These are phyloP conservation scores for Przewalskia tangutica DNA, from an alignment of 257 asterid genomes.

Conservation along the genomic window DNA sequence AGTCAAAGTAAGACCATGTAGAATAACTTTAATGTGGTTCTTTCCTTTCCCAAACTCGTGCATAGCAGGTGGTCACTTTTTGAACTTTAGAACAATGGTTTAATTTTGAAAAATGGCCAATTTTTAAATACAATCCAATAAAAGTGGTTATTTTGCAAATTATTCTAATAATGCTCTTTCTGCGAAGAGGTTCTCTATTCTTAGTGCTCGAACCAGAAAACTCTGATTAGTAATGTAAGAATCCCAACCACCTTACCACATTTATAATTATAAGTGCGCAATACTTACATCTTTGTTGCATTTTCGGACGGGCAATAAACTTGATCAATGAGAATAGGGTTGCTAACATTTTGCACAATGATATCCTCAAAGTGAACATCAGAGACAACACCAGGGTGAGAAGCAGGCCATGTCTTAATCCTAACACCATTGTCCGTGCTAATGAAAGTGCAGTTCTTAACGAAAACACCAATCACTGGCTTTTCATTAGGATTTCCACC, in stretches of 20 bases:
- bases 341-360: no score
- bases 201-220: not conserved
- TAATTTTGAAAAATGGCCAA: not conserved
- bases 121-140: not conserved
- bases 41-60: no score
- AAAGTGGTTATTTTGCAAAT: not conserved
- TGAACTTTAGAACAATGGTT: not conserved
- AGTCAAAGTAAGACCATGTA: not conserved
- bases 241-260: not conserved
- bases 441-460: no score
- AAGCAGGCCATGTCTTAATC: no score
- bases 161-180: not conserved
- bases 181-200: not conserved
- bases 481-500: no score
- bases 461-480: no score
- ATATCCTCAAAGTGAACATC: no score
- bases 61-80: not conserved
- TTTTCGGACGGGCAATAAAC: conserved; percentile 18
- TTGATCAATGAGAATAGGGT: conserved; percentile 25
- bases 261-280: not conserved
- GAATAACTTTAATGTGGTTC: not conserved
- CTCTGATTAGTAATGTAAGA: not conserved
- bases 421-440: no score
- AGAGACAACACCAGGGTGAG: no score
- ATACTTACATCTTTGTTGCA: conserved; percentile 14